Evolutionary conservation across 495 filamentous ascomycete genomes (phyloP).

Genomic region (Daldinia vernicosa): DNA sequence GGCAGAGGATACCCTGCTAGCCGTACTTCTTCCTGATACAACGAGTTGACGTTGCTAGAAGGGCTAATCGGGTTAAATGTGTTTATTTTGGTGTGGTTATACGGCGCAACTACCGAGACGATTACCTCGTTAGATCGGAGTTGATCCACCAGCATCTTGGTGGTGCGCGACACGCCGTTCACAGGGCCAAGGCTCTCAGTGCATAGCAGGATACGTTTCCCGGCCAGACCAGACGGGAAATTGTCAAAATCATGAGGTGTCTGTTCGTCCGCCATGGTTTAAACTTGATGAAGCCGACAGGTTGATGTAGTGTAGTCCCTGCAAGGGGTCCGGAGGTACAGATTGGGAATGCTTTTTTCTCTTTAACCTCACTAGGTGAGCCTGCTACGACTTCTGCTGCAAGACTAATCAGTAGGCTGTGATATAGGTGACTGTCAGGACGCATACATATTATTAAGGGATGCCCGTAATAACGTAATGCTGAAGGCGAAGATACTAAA

Average conservation of each 20-base stretch:
- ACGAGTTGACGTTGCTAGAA: neutral
- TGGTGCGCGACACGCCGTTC: conserved; percentile 72
- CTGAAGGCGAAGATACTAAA: too few relatives aligned
- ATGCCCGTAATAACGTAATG: neutral
- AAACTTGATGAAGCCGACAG: neutral
- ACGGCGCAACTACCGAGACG: conserved; percentile 67
- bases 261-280: conserved; percentile 4
- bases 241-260: conserved; percentile 39
- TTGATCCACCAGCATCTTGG: conserved; percentile 68
- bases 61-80: conserved; percentile 41
- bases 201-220: conserved; percentile 66
- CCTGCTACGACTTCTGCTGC: neutral
- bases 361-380: neutral
- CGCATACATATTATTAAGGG: too few relatives aligned
- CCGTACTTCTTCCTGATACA: conserved; percentile 48
- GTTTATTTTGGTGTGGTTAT: conserved; percentile 52
- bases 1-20: conserved; percentile 68
- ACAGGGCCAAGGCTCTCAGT: conserved; percentile 72
- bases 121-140: conserved; percentile 64
- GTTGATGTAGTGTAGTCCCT: neutral
- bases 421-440: too few relatives aligned
- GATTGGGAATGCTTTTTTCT: neutral
- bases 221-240: conserved; percentile 58
- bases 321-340: neutral
- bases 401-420: neutral